phyloP scores from a whole-genome alignment of 805 yeast genomes.

The Yarrowia sp. region DNA sequence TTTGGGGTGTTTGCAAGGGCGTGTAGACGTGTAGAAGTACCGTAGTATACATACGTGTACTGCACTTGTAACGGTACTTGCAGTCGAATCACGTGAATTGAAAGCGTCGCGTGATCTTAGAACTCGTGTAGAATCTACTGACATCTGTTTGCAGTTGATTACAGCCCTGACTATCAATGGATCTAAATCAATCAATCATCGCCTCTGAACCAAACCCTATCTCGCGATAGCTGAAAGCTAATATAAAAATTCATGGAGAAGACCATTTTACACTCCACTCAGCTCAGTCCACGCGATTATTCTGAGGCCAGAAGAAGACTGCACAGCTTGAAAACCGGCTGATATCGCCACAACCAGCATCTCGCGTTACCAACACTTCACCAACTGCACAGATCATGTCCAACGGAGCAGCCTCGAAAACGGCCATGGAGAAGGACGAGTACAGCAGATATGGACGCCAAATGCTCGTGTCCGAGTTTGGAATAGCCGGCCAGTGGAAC shows the following conservation, averaged over 20 bases:
- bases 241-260: neutral
- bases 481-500: conserved; percentile 54
- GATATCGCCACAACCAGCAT: neutral
- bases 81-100: too few relatives aligned
- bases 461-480: conserved; percentile 84
- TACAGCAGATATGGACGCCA: conserved; percentile 88
- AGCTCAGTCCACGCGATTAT: too few relatives aligned
- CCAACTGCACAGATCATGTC: neutral
- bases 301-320: too few relatives aligned
- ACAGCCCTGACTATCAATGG: too few relatives aligned
- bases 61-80: too few relatives aligned
- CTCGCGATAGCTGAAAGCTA: neutral
- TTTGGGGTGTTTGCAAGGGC: neutral
- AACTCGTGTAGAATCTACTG: too few relatives aligned
- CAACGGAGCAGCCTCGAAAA: neutral
- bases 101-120: too few relatives aligned
- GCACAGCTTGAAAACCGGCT: too few relatives aligned
- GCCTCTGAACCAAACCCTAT: too few relatives aligned
- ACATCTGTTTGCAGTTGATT: too few relatives aligned
- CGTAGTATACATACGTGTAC: too few relatives aligned
- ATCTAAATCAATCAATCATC: too few relatives aligned
- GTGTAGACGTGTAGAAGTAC: neutral
- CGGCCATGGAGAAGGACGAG: conserved; percentile 43
- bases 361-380: neutral
- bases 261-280: neutral